Conservation (phyloP, 1,284 basidiomycete species). For the Peniophora sp. region DNA sequence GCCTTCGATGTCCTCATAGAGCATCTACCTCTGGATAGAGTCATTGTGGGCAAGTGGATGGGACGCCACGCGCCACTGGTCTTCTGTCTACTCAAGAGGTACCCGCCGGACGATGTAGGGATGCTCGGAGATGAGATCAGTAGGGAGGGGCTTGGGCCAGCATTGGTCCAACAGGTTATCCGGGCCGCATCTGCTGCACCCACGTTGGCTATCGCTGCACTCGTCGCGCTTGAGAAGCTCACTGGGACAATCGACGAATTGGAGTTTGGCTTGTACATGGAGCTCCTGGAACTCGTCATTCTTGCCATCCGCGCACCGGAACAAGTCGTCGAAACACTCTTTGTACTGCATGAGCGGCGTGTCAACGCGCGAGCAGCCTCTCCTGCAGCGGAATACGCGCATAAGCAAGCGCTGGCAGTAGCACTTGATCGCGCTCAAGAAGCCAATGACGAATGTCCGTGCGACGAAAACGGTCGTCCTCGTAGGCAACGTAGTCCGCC, state of each 20-base stretch:
- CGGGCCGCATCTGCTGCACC: conserved; percentile 44
- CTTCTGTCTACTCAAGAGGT: conserved; percentile 41
- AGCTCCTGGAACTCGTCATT: conserved; percentile 41
- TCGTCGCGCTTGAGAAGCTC: conserved; percentile 51
- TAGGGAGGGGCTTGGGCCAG: background rate
- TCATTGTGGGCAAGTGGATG: conserved; percentile 32
- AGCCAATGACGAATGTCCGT: conserved; percentile 56
- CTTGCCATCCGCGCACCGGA: conserved; percentile 40
- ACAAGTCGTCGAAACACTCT: conserved; percentile 47
- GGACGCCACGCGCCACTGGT: conserved; percentile 41
- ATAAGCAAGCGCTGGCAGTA: conserved; percentile 45
- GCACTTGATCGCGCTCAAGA: conserved; percentile 57
- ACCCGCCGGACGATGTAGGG: conserved; percentile 29
- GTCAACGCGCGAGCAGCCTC: conserved; percentile 12
- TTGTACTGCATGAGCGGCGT: conserved; percentile 49
- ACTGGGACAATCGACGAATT: conserved; percentile 31
- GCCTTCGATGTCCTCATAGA: conserved; percentile 34
- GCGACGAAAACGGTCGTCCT: conserved; percentile 47
- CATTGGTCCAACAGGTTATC: conserved; percentile 39
- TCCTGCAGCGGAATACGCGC: conserved; percentile 31
- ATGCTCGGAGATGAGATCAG: conserved; percentile 23
- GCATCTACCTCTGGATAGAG: conserved; percentile 23
- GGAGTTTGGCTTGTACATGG: conserved; percentile 34
- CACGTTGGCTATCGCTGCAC: conserved; percentile 39
- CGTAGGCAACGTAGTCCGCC: conserved; percentile 30